Evolutionary conservation across 495 filamentous ascomycete species (phyloP).

Genomic region (Neurospora sp.): DNA sequence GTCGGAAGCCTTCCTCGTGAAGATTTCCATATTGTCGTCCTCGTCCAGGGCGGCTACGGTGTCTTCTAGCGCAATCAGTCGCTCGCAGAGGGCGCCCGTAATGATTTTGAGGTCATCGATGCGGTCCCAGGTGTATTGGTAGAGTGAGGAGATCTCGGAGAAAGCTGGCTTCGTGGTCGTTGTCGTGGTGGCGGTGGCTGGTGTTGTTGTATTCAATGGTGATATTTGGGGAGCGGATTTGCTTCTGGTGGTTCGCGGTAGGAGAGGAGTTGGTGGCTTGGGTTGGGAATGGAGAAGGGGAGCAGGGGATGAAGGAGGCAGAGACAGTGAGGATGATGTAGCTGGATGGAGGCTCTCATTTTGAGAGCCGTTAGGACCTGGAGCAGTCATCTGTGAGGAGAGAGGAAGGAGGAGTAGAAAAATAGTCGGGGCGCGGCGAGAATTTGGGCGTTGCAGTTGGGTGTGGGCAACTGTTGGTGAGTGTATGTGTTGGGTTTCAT

Average conservation of each 20-base stretch:
- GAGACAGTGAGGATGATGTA: neutral
- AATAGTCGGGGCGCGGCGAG: neutral
- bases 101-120: neutral
- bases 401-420: neutral
- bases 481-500: neutral
- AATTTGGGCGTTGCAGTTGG: neutral
- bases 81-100: neutral
- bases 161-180: neutral
- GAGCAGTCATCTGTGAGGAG: neutral
- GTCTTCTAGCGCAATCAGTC: neutral
- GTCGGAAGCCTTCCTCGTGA: neutral
- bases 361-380: neutral
- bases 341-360: neutral
- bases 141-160: neutral
- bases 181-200: neutral
- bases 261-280: constrained; percentile 1
- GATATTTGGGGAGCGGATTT: neutral
- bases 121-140: neutral
- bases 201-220: neutral
- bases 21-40: neutral
- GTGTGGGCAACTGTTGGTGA: neutral
- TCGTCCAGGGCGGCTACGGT: neutral
- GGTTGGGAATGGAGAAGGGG: constrained; percentile 9
- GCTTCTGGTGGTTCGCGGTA: neutral
- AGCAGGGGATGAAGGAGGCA: constrained; percentile 7